Percentiles rank a stretch among this genome's conserved stretches.
These are phyloP conservation scores for Chaetomium sp. DNA, from an alignment of 2,329 filamentous ascomycete genomes.

Conservation along the genomic window DNA sequence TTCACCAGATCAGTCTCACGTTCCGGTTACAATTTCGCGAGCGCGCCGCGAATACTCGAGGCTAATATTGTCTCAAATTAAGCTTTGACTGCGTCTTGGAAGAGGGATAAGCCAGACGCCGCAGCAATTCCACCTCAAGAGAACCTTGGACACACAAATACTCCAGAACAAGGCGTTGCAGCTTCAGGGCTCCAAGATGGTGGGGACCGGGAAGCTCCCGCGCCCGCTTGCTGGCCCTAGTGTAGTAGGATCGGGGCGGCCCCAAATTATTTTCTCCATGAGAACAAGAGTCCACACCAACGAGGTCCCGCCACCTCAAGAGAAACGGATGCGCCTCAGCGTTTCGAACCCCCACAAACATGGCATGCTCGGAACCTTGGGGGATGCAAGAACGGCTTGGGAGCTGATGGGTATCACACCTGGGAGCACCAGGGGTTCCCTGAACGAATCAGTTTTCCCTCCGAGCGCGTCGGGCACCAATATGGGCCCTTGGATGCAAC, in stretches of 20 bases:
- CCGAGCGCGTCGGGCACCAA: too few species aligned
- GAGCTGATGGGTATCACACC: too few species aligned
- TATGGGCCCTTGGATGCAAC: too few species aligned
- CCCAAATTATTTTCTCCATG: slow-evolving; percentile 1
- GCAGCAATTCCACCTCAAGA: too few species aligned
- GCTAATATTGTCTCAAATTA: too few species aligned
- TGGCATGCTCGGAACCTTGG: not conserved
- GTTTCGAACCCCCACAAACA: not conserved
- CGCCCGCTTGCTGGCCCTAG: slow-evolving; percentile 1
- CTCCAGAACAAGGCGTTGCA: not conserved
- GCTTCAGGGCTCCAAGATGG: not conserved
- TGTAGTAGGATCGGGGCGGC: not conserved
- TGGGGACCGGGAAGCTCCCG: slow-evolving; percentile 16
- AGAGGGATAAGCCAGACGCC: not conserved
- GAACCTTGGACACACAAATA: not conserved
- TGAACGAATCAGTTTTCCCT: too few species aligned
- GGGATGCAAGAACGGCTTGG: not conserved
- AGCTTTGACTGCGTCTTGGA: too few species aligned
- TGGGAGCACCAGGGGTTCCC: too few species aligned
- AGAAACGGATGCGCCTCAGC: slow-evolving; percentile 4
- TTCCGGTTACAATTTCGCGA: too few species aligned
- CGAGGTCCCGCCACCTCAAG: not conserved
- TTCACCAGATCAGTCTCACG: too few species aligned
- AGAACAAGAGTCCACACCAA: not conserved
- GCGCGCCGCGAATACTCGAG: too few species aligned